Evolutionary conservation across 331 rosid genomes (phyloP).

Genomic region (Quercus phellos): DNA sequence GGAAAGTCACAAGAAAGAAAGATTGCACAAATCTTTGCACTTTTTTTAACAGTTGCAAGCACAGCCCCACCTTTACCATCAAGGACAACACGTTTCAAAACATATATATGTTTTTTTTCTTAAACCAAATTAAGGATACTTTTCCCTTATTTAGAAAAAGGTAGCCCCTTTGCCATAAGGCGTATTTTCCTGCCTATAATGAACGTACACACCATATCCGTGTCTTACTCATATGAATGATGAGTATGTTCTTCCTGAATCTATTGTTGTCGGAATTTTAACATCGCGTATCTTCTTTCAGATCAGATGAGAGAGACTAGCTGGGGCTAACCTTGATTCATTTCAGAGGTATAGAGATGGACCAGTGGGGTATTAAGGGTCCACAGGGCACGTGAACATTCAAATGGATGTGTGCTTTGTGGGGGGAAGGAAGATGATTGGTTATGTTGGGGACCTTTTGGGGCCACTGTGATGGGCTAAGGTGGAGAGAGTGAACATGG

Average conservation of each 20-base stretch:
- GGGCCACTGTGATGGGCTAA: conserved; percentile 39
- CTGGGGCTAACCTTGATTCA: conserved; percentile 32
- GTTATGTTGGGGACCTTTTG: conserved; percentile 42
- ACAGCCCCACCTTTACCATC: conserved; percentile 51
- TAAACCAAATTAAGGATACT: conserved; percentile 39
- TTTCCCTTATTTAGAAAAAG: conserved; percentile 41
- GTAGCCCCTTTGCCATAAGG: conserved; percentile 24
- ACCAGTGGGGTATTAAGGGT: conserved; percentile 62
- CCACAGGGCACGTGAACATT: conserved; percentile 74
- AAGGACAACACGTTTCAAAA: conserved; percentile 38
- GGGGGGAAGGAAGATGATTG: conserved; percentile 36
- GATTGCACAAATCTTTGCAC: conserved; percentile 80
- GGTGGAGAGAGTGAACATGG: conserved; percentile 28
- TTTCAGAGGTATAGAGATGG: conserved; percentile 33
- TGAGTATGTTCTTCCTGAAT: conserved; percentile 27
- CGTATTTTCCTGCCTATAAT: conserved; percentile 27
- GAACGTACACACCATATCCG: conserved; percentile 25
- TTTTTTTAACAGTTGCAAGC: conserved; percentile 70
- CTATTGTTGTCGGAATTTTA: conserved; percentile 47
- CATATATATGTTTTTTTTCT: conserved; percentile 7
- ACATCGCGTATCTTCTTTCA: conserved; percentile 59
- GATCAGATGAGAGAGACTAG: conserved; percentile 65
- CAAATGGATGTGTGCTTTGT: conserved; percentile 42
- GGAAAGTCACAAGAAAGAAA: conserved; percentile 61
- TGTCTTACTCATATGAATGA: conserved; percentile 45